Evolutionary conservation across 345 rosid genomes (phyloP).

Genomic region (Acer campestre): DNA sequence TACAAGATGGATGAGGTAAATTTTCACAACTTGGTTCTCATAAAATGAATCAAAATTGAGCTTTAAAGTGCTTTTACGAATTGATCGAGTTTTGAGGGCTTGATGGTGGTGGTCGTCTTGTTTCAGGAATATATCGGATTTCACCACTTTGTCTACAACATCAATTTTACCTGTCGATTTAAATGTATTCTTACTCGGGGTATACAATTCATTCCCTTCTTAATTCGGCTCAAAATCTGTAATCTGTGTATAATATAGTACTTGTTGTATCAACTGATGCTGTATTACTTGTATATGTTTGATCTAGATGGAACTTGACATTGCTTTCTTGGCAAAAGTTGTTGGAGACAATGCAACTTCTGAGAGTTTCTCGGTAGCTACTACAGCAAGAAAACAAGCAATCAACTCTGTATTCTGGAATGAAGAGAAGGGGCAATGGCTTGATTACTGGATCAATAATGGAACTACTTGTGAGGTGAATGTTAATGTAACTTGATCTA

Average conservation of each 20-base stretch:
- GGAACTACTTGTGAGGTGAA: constrained; percentile 32
- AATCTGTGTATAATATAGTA: background rate
- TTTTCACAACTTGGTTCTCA: background rate
- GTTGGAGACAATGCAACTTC: constrained; percentile 46
- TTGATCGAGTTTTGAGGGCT: too few relatives aligned
- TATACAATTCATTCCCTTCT: constrained; percentile 34
- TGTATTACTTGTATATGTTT: background rate
- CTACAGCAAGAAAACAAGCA: constrained; percentile 63
- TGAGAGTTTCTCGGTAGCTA: constrained; percentile 49
- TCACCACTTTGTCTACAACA: constrained; percentile 70
- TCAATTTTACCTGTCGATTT: constrained; percentile 83
- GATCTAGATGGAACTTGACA: constrained; percentile 87
- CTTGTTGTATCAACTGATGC: constrained; percentile 3
- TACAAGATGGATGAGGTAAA: constrained; percentile 93
- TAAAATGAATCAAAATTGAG: too few relatives aligned
- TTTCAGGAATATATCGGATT: constrained; percentile 57
- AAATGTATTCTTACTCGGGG: constrained; percentile 72
- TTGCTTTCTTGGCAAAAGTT: constrained; percentile 65
- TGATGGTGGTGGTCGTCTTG: background rate
- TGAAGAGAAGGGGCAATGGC: constrained; percentile 76
- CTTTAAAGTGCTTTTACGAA: background rate
- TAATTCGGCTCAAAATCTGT: background rate
- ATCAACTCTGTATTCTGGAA: constrained; percentile 73
- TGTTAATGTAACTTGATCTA: background rate
- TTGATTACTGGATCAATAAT: constrained; percentile 70